phyloP scores from a whole-genome alignment of 208 protist genomes.

The Acanthamoeba triangularis region DNA sequence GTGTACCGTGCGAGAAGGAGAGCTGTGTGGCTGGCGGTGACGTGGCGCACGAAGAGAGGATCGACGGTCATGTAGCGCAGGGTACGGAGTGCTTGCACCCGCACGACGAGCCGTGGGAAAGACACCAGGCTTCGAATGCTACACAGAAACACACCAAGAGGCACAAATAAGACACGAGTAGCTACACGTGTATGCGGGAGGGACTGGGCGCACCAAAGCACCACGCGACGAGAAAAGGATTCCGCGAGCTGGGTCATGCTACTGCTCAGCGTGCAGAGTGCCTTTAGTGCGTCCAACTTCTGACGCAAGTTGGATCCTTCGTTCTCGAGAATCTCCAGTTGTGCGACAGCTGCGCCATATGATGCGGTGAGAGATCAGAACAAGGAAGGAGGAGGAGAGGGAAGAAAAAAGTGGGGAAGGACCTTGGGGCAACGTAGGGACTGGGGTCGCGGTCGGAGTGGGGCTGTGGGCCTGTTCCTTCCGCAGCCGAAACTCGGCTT shows the following conservation, averaged over 20 bases:
- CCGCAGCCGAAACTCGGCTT: background rate
- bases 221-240: background rate
- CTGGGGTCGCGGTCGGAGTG: no score
- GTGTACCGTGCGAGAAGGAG: background rate
- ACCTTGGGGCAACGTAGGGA: no score
- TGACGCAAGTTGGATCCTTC: background rate
- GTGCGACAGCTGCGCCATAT: background rate
- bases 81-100: background rate
- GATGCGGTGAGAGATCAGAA: background rate
- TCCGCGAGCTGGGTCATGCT: background rate
- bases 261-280: background rate
- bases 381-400: background rate
- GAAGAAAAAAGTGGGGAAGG: no score
- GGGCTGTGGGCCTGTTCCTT: background rate
- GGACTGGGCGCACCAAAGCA: background rate
- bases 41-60: background rate
- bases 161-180: background rate
- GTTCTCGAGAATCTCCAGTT: slow-evolving; percentile 6
- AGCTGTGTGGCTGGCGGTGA: background rate
- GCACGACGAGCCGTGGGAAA: background rate
- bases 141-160: background rate
- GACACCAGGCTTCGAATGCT: background rate
- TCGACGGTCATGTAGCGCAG: background rate
- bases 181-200: background rate
- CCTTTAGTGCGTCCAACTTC: background rate